These are phyloP conservation scores for Populus trichocarpa DNA, from an alignment of 441 rosid species.

Conservation along the genomic window DNA sequence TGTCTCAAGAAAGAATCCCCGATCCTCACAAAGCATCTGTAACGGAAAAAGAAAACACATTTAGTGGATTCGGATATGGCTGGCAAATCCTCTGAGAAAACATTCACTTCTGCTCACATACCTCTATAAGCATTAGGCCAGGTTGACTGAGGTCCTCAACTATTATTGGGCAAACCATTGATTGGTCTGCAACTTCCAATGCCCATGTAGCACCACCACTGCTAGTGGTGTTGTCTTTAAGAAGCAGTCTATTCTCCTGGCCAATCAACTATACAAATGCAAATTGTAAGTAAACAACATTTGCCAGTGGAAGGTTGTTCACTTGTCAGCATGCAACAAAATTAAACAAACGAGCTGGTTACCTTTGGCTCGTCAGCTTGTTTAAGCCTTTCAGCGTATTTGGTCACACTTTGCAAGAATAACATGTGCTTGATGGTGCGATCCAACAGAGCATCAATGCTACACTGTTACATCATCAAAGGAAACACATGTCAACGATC, in stretches of 20 bases:
- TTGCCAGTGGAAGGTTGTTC: neutral
- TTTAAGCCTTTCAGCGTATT: conserved; percentile 72
- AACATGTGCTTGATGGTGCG: conserved; percentile 79
- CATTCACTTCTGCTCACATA: conserved; percentile 13
- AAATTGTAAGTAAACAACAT: conserved; percentile 17
- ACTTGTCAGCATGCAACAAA: neutral
- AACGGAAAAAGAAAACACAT: conserved; percentile 2
- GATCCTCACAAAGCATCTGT: conserved; percentile 83
- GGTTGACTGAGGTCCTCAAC: conserved; percentile 72
- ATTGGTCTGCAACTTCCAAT: conserved; percentile 62
- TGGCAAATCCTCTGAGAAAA: neutral
- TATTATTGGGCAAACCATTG: conserved; percentile 66
- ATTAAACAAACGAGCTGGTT: conserved; percentile 9
- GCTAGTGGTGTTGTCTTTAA: conserved; percentile 31
- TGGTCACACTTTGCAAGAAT: conserved; percentile 82
- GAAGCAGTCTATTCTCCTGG: conserved; percentile 32
- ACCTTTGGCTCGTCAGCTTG: conserved; percentile 67
- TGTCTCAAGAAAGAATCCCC: conserved; percentile 77
- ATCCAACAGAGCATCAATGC: conserved; percentile 81
- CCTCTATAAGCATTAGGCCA: conserved; percentile 92
- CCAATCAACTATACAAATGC: conserved; percentile 39
- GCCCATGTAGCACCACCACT: conserved; percentile 77
- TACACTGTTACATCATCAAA: conserved; percentile 52
- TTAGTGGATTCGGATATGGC: neutral
- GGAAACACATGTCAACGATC: conserved; percentile 12